Evolutionary conservation across 331 rosid genomes (phyloP), one percentile per base, ranked within the genome.

Genomic region (Rhamnella rubrinervis): DNA sequence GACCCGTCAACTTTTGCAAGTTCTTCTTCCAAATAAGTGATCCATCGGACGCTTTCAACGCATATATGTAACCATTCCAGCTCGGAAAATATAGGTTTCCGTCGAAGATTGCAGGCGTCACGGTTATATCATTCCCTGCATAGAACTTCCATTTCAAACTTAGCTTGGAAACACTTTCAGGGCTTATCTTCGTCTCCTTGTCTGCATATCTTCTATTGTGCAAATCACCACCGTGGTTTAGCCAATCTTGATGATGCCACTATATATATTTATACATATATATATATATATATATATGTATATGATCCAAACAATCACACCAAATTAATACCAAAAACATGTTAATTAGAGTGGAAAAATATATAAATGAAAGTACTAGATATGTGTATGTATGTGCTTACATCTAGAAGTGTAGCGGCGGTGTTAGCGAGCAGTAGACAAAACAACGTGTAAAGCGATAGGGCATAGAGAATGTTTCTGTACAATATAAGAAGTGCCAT

Each of bases 171-270:
- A 50, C 82, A 0, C 66, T 71, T 28, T 5, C 0, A 0, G 65
- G 77, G 61, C 19, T 77, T 46, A 77, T 77, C 53, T 66, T 77
- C 59, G 21, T 59, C 69, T 77, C 77, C 20, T 37, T 66, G 17
- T 55, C 11, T 40, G 82, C 82, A 13, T 77, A 25, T 65, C 81
- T 71, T 60, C 59, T 60, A 69, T 77, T 77, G 41, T 46, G 26
- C 55, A 71, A 61, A 61, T 77, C 82, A 4, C 82, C 82, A 4
- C 82, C 77, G 26, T 77, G 80, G 71, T 75, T 75, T 28, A 55
- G 5, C 75, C 80, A 75, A 21, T 68, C 21, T 44, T 75, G 75
- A 2, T 18, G 62, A 3, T 15, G 20, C 8, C 17, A 44, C 49
- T 44, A 3, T 44, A 44, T 9, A 11, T 44, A 44, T 11, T 11